These are phyloP conservation scores for Amesomyces nigricolor DNA, from an alignment of 2,329 filamentous ascomycete species.

Conservation along the genomic window DNA sequence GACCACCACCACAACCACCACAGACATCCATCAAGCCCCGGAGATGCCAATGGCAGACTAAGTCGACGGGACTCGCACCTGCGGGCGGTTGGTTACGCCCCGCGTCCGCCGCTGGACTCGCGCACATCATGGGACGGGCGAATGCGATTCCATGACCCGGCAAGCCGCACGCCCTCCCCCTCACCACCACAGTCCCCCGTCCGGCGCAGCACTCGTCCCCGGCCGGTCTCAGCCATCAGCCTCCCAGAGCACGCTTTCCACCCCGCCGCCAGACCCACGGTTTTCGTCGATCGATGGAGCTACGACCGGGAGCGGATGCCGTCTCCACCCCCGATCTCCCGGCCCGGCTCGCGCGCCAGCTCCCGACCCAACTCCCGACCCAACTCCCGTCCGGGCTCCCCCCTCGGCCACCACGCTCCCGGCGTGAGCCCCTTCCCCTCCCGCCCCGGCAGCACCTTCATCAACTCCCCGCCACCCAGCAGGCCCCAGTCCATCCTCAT, in stretches of 20 bases:
- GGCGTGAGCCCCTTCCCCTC: background rate
- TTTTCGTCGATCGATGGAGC: constrained; percentile 12
- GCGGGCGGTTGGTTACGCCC: background rate
- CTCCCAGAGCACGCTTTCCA: constrained; percentile 1
- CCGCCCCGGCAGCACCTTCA: constrained; percentile 8
- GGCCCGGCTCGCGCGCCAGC: no score
- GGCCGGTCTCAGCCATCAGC: constrained; percentile 1
- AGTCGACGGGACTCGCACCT: background rate
- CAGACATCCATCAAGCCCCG: background rate
- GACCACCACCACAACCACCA: background rate
- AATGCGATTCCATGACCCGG: background rate
- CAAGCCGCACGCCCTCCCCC: background rate
- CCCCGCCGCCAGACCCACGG: background rate
- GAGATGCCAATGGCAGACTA: background rate
- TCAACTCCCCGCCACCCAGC: constrained; percentile 9
- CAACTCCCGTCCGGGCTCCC: constrained; percentile 5
- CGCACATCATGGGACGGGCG: constrained; percentile 6
- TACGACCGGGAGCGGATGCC: constrained; percentile 18
- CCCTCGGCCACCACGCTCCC: background rate
- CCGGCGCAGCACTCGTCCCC: background rate
- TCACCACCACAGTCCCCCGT: background rate
- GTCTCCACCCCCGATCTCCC: background rate
- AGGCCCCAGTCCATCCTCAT: constrained; percentile 5
- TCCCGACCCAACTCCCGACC: background rate
- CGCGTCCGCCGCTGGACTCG: constrained; percentile 1